Evolutionary conservation across 495 filamentous ascomycete genomes (phyloP).

Genomic region (Podospora conica): DNA sequence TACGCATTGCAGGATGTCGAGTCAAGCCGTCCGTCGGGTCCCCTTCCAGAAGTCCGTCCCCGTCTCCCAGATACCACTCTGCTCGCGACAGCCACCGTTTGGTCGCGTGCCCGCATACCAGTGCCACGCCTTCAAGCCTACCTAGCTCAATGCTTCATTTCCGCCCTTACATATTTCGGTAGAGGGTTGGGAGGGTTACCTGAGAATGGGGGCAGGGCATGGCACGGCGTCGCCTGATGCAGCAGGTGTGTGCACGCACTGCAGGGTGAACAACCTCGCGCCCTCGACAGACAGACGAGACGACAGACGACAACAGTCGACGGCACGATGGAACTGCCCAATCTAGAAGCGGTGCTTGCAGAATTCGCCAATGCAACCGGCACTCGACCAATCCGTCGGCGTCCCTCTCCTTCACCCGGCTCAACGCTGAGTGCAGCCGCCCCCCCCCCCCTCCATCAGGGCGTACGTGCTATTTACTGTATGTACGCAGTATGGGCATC

Average conservation of each 20-base stretch:
- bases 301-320: not conserved
- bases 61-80: not conserved
- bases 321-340: slow-evolving; percentile 1
- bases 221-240: not conserved
- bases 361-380: slow-evolving; percentile 2
- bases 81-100: slow-evolving; percentile 3
- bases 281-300: not conserved
- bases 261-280: not conserved
- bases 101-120: not conserved
- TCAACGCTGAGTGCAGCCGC: not conserved
- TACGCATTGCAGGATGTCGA: not conserved
- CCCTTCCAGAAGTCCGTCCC: not conserved
- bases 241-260: slow-evolving; percentile 4
- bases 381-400: slow-evolving; percentile 11
- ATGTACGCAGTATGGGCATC: not conserved
- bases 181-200: not conserved
- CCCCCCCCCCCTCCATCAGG: not conserved
- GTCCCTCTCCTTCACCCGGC: slow-evolving; percentile 8
- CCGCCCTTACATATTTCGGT: not conserved
- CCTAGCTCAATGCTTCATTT: not conserved
- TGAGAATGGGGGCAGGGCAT: not conserved
- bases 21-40: not conserved
- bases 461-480: too few relatives aligned
- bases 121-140: not conserved
- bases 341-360: slow-evolving; percentile 11